These are phyloP conservation scores for Gossypium sturtianum DNA, from an alignment of 345 rosid species.

Conservation along the genomic window DNA sequence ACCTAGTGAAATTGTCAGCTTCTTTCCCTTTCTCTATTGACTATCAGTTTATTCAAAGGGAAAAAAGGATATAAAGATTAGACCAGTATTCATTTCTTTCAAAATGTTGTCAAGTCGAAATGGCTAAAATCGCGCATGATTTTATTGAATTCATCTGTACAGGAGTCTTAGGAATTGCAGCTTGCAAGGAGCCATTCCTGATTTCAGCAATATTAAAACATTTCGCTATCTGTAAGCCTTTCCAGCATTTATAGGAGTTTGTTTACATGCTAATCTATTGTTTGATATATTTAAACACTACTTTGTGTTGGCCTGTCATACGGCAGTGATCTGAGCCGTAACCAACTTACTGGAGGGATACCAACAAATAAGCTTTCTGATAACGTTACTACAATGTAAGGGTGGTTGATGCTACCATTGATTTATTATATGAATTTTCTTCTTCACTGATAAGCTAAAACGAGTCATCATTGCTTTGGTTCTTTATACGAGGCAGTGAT, in stretches of 20 bases:
- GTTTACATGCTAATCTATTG: no score
- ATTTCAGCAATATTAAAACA: slow-evolving; percentile 30
- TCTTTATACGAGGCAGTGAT: slow-evolving; percentile 33
- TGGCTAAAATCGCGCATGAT: not conserved
- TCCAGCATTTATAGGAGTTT: not conserved
- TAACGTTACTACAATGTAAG: slow-evolving; percentile 43
- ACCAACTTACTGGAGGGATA: slow-evolving; percentile 38
- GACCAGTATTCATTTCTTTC: not conserved
- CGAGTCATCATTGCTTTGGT: slow-evolving; percentile 7
- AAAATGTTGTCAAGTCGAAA: not conserved
- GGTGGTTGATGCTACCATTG: not conserved
- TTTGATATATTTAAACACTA: not conserved
- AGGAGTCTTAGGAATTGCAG: slow-evolving; percentile 57
- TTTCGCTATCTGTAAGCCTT: slow-evolving; percentile 41
- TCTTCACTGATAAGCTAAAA: not conserved
- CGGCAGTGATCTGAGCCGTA: slow-evolving; percentile 44
- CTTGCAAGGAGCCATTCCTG: slow-evolving; percentile 45
- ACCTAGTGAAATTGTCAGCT: slow-evolving; percentile 36
- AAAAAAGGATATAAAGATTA: no score
- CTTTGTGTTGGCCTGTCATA: slow-evolving; percentile 3
- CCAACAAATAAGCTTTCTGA: slow-evolving; percentile 41
- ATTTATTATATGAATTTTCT: not conserved
- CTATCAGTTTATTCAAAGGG: not conserved
- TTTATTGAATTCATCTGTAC: not conserved
- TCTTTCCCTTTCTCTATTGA: not conserved